A percentile compares a stretch with the other conserved stretches of the same genome.
Evolutionary conservation across 352 stramenopile species (phyloP).

Genomic region (Pythium insidiosum): DNA sequence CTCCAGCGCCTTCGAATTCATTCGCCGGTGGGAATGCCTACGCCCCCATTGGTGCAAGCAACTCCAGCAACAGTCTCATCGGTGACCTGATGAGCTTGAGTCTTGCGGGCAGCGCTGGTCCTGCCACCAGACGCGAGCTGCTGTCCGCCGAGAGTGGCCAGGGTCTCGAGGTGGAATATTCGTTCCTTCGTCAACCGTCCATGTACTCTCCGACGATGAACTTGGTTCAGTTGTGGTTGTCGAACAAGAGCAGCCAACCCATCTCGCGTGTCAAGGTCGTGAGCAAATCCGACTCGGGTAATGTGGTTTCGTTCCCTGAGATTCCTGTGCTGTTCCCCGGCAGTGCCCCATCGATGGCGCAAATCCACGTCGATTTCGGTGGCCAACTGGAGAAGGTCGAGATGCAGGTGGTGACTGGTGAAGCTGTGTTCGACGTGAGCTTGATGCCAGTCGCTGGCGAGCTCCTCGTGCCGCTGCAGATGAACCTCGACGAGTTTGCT

Average conservation of each 20-base stretch:
- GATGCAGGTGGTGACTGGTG: conserved; percentile 50
- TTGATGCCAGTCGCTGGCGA: conserved; percentile 56
- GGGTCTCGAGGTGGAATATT: conserved; percentile 31
- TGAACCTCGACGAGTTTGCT: conserved; percentile 66
- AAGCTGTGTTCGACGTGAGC: conserved; percentile 44
- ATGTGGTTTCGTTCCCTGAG: conserved; percentile 71
- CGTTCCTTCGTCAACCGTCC: conserved; percentile 31
- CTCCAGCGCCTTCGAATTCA: conserved; percentile 1
- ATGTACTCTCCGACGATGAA: conserved; percentile 43
- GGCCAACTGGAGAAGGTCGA: conserved; percentile 57
- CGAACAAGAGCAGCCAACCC: conserved; percentile 25
- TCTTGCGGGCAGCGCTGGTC: conserved; percentile 1
- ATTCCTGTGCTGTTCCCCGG: conserved; percentile 79
- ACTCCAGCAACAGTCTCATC: conserved; percentile 12
- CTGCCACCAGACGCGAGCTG: conserved; percentile 18
- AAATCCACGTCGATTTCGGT: conserved; percentile 81
- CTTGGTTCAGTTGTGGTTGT: conserved; percentile 31
- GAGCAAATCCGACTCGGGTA: conserved; percentile 4
- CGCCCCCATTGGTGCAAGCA: conserved; percentile 6
- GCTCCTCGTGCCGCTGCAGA: conserved; percentile 57
- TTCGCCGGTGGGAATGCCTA: conserved; percentile 2
- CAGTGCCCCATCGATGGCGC: conserved; percentile 57
- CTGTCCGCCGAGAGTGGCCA: conserved; percentile 17
- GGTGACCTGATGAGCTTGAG: conserved; percentile 20
- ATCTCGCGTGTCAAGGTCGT: conserved; percentile 32